Base-by-base conservation (phyloP, 2,329 filamentous ascomycete genomes). In the Xylaria sp. region DNA sequence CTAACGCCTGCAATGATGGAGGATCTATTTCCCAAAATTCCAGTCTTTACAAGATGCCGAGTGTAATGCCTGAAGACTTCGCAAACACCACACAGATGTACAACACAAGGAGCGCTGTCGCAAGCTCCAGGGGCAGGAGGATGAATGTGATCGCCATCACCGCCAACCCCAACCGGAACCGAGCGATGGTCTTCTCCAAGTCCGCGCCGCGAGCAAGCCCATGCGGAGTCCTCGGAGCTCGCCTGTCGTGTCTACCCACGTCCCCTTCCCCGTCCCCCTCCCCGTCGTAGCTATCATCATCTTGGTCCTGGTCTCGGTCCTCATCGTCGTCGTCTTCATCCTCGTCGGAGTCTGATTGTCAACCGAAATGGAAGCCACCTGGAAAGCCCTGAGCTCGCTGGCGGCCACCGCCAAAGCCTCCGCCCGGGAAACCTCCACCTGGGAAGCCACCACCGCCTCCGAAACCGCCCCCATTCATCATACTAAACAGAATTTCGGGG, bases 401-500 rank as follows among this genome's bases (percentile, higher is more conserved):
- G 44, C 84, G 83, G 56, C 85, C 86, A 25, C 85, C 84, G 55
- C 84, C 80, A 78, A 84, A 86, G 2, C 82, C 82, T 15, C 84
- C 86, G n/a, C 85, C 84, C 8, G 55, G 60, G 52, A 71, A 71
- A 13, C 79, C 83, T 75, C 88, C 88, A 28, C 69, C 67, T 1
- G 63, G 63, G 56, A 70, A 72, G 54, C 70, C 67, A 18, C 87
- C 87, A 20, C 79, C 84, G 28, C 80, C 81, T 46, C 86, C 86
- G 58, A 87, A 87, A 52, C 84, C 88, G 71, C 88, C 88, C 73
- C 72, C 86, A 67, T 91, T 91, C 90, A 94, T 94, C 91, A 94
- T 94, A 82, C 91, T 93, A 83, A 94, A 94, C 31, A 94, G 83
- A 73, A 94, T 90, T 80, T 93, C 91, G 23, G 91, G 91, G 78